These are phyloP conservation scores for Hansenula anomala DNA, from an alignment of 1,139 yeast species.

Conservation along the genomic window DNA sequence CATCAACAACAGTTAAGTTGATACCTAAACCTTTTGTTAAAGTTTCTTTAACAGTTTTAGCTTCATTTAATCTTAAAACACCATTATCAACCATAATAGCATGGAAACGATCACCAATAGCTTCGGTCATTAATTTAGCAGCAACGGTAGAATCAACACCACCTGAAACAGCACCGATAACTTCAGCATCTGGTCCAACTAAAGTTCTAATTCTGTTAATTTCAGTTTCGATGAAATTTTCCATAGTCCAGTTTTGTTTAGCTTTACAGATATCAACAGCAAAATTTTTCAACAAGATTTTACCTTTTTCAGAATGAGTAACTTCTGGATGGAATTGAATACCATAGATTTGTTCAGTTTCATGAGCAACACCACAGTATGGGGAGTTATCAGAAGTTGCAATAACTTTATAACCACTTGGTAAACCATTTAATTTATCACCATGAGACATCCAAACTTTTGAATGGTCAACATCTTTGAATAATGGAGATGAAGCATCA, in stretches of 20 bases:
- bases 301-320: slow-evolving; percentile 92
- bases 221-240: slow-evolving; percentile 94
- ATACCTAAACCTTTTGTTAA: slow-evolving; percentile 91
- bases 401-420: slow-evolving; percentile 82
- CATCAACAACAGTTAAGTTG: slow-evolving; percentile 91
- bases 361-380: slow-evolving; percentile 86
- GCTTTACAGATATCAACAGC: slow-evolving; percentile 90
- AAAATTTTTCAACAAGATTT: slow-evolving; percentile 78
- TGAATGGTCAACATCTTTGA: slow-evolving; percentile 85
- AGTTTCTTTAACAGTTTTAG: slow-evolving; percentile 81
- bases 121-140: slow-evolving; percentile 96
- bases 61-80: slow-evolving; percentile 93
- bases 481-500: slow-evolving; percentile 65
- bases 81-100: slow-evolving; percentile 98
- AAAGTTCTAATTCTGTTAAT: slow-evolving; percentile 83
- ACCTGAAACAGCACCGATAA: slow-evolving; percentile 99
- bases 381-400: slow-evolving; percentile 96
- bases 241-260: slow-evolving; percentile 94
- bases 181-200: slow-evolving; percentile 98
- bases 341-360: slow-evolving; percentile 73
- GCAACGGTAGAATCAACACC: slow-evolving; percentile 99
- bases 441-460: slow-evolving; percentile 99
- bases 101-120: slow-evolving; percentile 98
- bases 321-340: slow-evolving; percentile 99
- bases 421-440: slow-evolving; percentile 88